phyloP scores from a whole-genome alignment of 352 stramenopile genomes.

The Pythium diclinum region DNA sequence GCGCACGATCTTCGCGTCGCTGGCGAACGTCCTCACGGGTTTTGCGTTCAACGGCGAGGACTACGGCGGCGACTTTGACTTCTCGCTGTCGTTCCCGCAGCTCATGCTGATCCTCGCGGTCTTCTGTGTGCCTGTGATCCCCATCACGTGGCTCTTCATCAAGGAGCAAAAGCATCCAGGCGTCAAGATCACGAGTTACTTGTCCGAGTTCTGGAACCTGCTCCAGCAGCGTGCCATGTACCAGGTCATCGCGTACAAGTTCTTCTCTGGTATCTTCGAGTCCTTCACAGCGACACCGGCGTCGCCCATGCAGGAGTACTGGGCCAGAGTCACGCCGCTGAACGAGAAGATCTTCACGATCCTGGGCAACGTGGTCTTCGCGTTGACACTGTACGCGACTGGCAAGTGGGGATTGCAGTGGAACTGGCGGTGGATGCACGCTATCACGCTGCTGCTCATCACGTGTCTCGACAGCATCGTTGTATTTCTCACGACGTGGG shows the following conservation, averaged over 20 bases:
- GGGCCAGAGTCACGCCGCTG: neutral
- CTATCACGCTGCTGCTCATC: neutral
- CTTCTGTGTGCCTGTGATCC: constrained; percentile 3
- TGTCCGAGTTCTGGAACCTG: constrained; percentile 1
- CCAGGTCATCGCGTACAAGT: constrained; percentile 4
- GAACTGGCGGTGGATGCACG: constrained; percentile 6
- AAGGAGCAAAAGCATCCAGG: neutral
- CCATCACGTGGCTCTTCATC: constrained; percentile 5
- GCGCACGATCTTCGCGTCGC: constrained; percentile 2
- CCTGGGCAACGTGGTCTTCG: neutral
- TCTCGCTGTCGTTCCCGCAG: constrained; percentile 1
- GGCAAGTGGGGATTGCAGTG: constrained; percentile 2
- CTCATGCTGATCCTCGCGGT: neutral
- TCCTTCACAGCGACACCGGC: neutral
- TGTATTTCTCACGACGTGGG: neutral
- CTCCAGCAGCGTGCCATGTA: constrained; percentile 1
- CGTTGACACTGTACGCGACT: neutral
- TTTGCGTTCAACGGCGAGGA: neutral
- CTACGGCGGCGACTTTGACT: constrained; percentile 2
- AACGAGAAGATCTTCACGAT: constrained; percentile 2
- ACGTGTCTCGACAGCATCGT: neutral
- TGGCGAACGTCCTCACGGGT: neutral
- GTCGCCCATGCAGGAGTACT: constrained; percentile 2
- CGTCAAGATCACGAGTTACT: neutral
- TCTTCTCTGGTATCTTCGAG: constrained; percentile 3